Base-by-base conservation (phyloP, 768 basidiomycete genomes). In the Harrya chromipes region DNA sequence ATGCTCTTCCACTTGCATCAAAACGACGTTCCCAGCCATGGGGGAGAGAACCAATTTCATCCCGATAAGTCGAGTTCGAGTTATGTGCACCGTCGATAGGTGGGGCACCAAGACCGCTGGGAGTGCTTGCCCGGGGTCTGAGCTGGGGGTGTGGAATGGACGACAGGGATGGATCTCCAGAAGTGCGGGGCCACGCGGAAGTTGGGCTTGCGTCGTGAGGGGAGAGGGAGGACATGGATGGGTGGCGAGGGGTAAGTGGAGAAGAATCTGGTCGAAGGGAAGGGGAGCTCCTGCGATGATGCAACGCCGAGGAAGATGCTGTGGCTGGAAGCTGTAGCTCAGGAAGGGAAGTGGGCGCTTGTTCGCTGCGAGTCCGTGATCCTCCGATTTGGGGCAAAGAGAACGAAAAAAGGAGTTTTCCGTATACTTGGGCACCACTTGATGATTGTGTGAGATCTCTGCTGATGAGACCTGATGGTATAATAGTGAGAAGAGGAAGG, bases 1-100 rank as follows among this genome's bases (percentile, higher is more conserved):
- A 94, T 20, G 80, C 69, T 49, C 92, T 72, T 4, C 83, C 84
- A 35, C 12, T 56, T 19, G 75, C 73, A 63, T 93, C 91, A 40
- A 76, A 72, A 26, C 92, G 82, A 52, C 89, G 79, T 64, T 94
- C 92, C 90, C 90, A 94, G 5, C 90, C 89, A 20, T 72, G 65
- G 0, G 91, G 90, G 29, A 94, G 72, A 17, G 82, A 77, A 14
- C 76, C 75, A 17, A 81, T 79, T 40, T 79, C 74, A 56, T 87
- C 84, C 46, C 85, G 81, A 55, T 71, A 69, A 5, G 72, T 35
- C 10, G 53, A 53, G 44, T n/a, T 36, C 17, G 27, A 40, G 52
- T 31, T 54, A 35, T 34, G 48, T 26, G 40, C 6, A 40, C 14
- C 21, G 36, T 56, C 50, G 21, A 35, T 26, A 38, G 43, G 13